Conservation (phyloP, 139 green algal species). For the Asterochloris erici region DNA sequence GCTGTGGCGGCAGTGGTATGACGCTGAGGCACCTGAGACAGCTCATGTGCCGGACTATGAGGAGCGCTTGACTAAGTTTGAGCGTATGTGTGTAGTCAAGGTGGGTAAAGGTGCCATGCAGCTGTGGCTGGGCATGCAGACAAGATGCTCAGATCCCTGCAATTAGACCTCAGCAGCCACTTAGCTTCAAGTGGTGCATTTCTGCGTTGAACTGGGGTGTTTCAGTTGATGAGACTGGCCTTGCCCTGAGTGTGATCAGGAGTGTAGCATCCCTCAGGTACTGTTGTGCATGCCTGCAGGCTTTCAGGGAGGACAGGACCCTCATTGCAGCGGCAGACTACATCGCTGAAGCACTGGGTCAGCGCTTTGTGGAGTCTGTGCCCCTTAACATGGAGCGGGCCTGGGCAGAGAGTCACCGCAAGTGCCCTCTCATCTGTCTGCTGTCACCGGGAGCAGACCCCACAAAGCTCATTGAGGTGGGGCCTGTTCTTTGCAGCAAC, state of each 20-base stretch:
- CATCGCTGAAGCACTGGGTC: constrained; percentile 81
- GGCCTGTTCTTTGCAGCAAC: too few relatives aligned
- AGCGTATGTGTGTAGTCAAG: constrained; percentile 89
- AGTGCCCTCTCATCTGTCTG: constrained; percentile 90
- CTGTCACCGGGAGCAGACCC: constrained; percentile 87
- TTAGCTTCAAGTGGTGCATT: too few relatives aligned
- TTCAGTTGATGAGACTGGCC: too few relatives aligned
- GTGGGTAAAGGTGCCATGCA: constrained; percentile 14
- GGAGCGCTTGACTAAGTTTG: constrained; percentile 82
- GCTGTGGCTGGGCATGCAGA: too few relatives aligned
- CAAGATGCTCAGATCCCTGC: too few relatives aligned
- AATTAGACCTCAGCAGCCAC: too few relatives aligned
- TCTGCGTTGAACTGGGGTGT: too few relatives aligned
- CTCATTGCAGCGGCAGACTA: constrained; percentile 81
- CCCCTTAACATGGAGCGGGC: constrained; percentile 84
- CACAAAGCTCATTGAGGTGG: constrained; percentile 62
- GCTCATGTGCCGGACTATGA: constrained; percentile 80
- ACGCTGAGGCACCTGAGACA: constrained; percentile 86
- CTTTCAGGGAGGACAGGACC: constrained; percentile 88
- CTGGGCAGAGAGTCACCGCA: constrained; percentile 59
- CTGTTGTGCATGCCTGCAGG: constrained; percentile 10
- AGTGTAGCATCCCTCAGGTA: too few relatives aligned
- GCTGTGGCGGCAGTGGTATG: constrained; percentile 86
- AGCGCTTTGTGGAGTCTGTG: constrained; percentile 82
- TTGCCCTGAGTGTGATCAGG: too few relatives aligned